phyloP scores from a whole-genome alignment of 2,329 filamentous ascomycete genomes.

The Epichloe bromicola region DNA sequence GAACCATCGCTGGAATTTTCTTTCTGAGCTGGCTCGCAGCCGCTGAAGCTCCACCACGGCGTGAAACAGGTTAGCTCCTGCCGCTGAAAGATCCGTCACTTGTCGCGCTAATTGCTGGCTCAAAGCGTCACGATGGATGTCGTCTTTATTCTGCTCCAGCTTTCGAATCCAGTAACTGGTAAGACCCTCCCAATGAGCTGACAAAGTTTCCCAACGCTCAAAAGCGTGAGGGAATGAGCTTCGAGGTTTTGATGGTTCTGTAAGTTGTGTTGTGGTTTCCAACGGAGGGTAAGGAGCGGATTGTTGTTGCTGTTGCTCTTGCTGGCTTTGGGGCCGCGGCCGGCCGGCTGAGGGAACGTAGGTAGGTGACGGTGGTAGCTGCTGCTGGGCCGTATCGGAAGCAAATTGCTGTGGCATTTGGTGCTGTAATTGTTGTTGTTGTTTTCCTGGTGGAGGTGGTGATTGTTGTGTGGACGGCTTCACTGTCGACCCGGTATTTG shows the following conservation, averaged over 20 bases:
- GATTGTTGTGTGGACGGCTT: constrained; percentile 9
- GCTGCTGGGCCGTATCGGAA: background rate
- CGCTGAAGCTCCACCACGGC: constrained; percentile 93
- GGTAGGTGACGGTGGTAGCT: constrained; percentile 2
- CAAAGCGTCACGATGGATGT: constrained; percentile 69
- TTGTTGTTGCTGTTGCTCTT: constrained; percentile 1
- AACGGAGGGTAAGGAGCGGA: background rate
- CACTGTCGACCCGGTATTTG: constrained; percentile 5
- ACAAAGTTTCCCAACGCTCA: constrained; percentile 92
- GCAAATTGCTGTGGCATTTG: constrained; percentile 2
- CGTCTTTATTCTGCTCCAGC: constrained; percentile 78
- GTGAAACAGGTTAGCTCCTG: constrained; percentile 93
- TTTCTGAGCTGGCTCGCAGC: constrained; percentile 83
- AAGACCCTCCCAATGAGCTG: constrained; percentile 94
- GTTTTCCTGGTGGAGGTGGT: background rate
- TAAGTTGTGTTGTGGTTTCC: constrained; percentile 10
- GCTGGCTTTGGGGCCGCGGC: constrained; percentile 9
- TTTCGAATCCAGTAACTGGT: constrained; percentile 96
- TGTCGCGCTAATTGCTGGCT: constrained; percentile 84
- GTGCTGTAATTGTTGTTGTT: background rate
- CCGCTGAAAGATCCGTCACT: constrained; percentile 92
- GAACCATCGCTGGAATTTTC: constrained; percentile 98
- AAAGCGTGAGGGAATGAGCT: constrained; percentile 92
- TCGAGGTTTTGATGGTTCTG: constrained; percentile 28
- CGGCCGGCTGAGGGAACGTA: constrained; percentile 1